Base-by-base conservation (phyloP, 257 asterid genomes). In the Datura wrightii region DNA sequence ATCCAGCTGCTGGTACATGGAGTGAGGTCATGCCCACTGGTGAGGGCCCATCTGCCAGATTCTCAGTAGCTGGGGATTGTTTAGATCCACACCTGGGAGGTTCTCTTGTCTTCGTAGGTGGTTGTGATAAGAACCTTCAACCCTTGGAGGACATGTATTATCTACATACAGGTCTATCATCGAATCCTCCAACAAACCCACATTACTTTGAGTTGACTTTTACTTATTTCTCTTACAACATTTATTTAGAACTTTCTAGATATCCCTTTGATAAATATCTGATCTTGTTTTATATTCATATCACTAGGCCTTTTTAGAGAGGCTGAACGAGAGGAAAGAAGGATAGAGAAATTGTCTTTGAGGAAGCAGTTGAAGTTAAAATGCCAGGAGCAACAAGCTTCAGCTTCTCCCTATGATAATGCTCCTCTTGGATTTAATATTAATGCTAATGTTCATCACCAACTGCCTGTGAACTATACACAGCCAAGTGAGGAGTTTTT, bases 81-180 rank as follows among this genome's bases (percentile, higher is more conserved):
- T 88, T 97, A 92, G 97, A 93, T 90, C 99, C 99, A 13, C 94
- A 94, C 80, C 81, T 92, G 94, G 93, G 91, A 67, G 99, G 98
- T 48, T 90, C 92, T 85, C 97, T 97, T 85, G 92, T 90, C 18
- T 97, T 94, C 82, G 83, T 97, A 42, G 99, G 99, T 80, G 99
- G 99, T 86, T 97, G 99, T 90, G 92, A 97, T 90, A 97, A 92
- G 88, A 90, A 92, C 80, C 97, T 97, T n/a, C 98, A 97, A 89
- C 96, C 99, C 31, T 91, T 97, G 86, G 97, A 93, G 84, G 99
- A 97, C 89, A 92, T 93, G 87, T 93, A 93, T 88, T 94, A 82
- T 90, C 87, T 97, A 88, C 92, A 94, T 89, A 97, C 99, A 90
- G 99, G 99, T 95, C 74, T 86, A 89, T 67, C 34, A 67, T 67